phyloP scores from a whole-genome alignment of 1,284 basidiomycete genomes.

The Trichosporon sp. region DNA sequence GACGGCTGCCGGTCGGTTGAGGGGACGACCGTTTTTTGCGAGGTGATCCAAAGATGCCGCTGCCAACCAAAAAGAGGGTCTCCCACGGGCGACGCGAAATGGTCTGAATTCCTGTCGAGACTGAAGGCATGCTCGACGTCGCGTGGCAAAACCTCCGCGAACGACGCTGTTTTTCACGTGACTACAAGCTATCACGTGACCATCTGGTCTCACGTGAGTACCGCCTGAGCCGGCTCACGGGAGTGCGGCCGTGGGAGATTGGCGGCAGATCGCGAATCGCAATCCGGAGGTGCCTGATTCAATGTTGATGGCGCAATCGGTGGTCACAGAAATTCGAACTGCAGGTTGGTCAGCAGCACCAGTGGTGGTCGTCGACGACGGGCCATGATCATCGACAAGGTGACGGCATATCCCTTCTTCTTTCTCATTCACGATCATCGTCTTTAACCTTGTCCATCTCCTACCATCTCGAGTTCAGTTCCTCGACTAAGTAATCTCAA shows the following conservation, averaged over 20 bases:
- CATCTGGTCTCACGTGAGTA: background rate
- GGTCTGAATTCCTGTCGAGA: no score
- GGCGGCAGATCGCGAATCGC: background rate
- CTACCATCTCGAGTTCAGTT: background rate
- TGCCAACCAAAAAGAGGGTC: background rate
- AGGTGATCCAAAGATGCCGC: constrained; percentile 3
- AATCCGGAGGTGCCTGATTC: background rate
- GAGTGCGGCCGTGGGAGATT: background rate
- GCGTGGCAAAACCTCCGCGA: background rate
- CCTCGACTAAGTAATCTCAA: background rate
- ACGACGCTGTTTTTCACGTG: background rate
- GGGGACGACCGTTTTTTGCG: constrained; percentile 1
- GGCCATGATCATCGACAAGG: background rate
- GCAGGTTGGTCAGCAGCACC: background rate
- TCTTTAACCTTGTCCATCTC: background rate
- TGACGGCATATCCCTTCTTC: constrained; percentile 3
- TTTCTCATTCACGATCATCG: background rate
- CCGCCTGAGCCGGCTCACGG: background rate
- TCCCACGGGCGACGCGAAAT: background rate
- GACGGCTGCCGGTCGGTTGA: background rate
- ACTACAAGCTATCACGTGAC: background rate
- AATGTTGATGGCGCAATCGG: constrained; percentile 2
- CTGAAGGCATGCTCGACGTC: no score
- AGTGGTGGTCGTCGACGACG: background rate
- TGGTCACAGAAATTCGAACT: background rate